Conservation (phyloP, 306 rosid species). For the Urtica urens region DNA sequence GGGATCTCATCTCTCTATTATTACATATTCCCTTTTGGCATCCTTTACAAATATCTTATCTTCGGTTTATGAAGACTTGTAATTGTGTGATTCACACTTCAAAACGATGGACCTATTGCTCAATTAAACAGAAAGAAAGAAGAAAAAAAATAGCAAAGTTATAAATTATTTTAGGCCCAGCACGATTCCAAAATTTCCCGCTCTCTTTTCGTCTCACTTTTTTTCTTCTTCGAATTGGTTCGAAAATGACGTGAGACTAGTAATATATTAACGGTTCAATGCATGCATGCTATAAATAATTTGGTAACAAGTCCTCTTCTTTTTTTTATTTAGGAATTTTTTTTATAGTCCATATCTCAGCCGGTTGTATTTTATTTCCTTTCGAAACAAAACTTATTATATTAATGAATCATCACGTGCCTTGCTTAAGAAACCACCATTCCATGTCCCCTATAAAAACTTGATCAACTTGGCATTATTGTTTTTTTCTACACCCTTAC, state of each 20-base stretch:
- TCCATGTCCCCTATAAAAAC: slow-evolving; percentile 15
- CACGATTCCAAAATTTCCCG: no score
- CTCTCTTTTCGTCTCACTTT: slow-evolving; percentile 16
- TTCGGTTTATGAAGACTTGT: slow-evolving; percentile 1
- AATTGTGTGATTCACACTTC: slow-evolving; percentile 20
- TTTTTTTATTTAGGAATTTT: slow-evolving; percentile 9
- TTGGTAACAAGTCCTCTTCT: slow-evolving; percentile 13
- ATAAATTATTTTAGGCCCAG: no score
- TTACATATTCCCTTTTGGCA: slow-evolving; percentile 7
- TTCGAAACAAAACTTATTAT: background rate
- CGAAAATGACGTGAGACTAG: slow-evolving; percentile 24
- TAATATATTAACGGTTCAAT: slow-evolving; percentile 28
- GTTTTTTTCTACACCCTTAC: background rate
- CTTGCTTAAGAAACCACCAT: slow-evolving; percentile 17
- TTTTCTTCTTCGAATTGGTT: slow-evolving; percentile 18
- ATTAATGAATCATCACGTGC: slow-evolving; percentile 30
- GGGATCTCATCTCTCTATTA: background rate
- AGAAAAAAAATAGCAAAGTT: no score
- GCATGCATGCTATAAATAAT: slow-evolving; percentile 10
- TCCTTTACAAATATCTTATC: slow-evolving; percentile 1
- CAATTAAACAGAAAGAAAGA: no score
- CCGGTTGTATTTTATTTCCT: background rate
- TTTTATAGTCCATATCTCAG: background rate
- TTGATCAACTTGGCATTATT: background rate
- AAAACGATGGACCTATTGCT: no score